Base-by-base conservation (phyloP, 331 rosid species). In the Cydonia oblonga region DNA sequence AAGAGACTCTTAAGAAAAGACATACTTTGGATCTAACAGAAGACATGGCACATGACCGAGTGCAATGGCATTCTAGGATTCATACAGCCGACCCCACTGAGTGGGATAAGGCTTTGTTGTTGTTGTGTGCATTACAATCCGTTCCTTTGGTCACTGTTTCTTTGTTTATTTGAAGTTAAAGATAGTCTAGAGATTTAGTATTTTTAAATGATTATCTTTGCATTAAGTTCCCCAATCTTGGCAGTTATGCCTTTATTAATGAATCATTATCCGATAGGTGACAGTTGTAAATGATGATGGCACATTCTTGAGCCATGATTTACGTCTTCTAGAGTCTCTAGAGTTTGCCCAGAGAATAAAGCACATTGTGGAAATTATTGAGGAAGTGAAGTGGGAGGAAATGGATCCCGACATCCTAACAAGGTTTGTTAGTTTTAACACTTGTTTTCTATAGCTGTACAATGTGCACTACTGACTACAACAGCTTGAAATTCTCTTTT, bases 291-390 rank as follows among this genome's bases (percentile, higher is more conserved):
- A 75, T 67, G 88, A 88, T 7, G 92, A 80, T 65, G 75, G 82
- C 83, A 75, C 87, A 57, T 84, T 95, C 84, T 84, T 95, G 86
- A 95, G 99, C 77, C 89, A 90, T 71, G 99, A 95, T 85, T 82
- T 95, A 73, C 89, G 80, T 75, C 99, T 95, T 83, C 90, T 95
- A 64, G 99, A 95, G 81, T 85, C 91, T 4, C 79, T 95, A 61
- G 99, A 91, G 86, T 86, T 84, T 76, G 87, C 87, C 82, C 90
- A 80, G 89, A 91, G 97, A 87, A 90, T 85, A 79, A 87, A 87
- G 80, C 93, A 91, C 79, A 84, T 89, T 65, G 71, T 85, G 76
- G 99, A 89, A 81, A 87, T 91, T 64, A 79, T 95, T 68, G 97
- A 91, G 74, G 97, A 88, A 77, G 85, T 89, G 75, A 79, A 83